Evolutionary conservation across 352 stramenopile species (phyloP), one percentile per base, ranked within the genome.

Genomic region (Phytophthora multivora): DNA sequence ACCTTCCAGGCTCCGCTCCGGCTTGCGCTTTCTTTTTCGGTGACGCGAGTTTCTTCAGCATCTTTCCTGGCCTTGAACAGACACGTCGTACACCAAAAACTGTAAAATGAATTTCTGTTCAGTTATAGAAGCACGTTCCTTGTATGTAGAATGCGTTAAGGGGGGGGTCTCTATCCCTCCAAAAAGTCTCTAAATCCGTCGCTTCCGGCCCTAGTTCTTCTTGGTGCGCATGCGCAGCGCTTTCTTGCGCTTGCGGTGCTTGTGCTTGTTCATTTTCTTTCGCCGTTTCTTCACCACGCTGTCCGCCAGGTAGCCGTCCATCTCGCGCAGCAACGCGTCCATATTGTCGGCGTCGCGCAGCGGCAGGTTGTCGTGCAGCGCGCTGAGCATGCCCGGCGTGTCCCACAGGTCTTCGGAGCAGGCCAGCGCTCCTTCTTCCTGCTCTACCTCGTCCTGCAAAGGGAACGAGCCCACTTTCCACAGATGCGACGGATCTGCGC

Each of bases 191-290:
- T 56, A 41, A 48, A 16, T 33, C 33, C 9, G 21, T 16, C 15
- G 15, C 70, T 25, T 23, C 21, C 28, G 28, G 10, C 42, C 26
- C 68, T 92, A 95, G 75, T 93, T 95, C 79, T 91, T 91, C 80
- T 95, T 93, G 59, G 88, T 96, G 66, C 86, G 86, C 82, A 94
- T 92, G 59, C 88, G 86, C 73, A 74, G 58, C 62, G 85, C 86
- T 85, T 96, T 96, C 70, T 84, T 88, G 62, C 88, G 88, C 86
- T 96, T 96, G 47, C 84, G 83, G 72, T 93, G 83, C 83, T 96
- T 96, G 83, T 96, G 88, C 85, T 96, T 96, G 84, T 94, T 96
- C 88, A 96, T 96, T 77, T 95, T 95, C 82, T 95, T 95, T 83
- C 87, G 83, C 66, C 88, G 77, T 62, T 96, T 96, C 79, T 93